Base-by-base conservation (phyloP, 208 protist genomes). In the Trypanosomatidae sp. region DNA sequence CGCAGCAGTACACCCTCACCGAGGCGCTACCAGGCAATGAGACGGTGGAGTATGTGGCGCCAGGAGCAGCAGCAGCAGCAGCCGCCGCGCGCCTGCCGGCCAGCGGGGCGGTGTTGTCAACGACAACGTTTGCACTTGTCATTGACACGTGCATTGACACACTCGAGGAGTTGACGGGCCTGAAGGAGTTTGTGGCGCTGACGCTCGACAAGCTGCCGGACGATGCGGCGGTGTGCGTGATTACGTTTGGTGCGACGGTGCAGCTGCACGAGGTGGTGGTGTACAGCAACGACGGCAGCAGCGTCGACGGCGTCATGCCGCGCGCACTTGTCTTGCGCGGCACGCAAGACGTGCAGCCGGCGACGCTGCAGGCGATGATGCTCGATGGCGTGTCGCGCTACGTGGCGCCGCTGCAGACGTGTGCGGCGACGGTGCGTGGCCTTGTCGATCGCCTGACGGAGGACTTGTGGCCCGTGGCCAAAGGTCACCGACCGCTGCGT, bases 211-310 rank as follows among this genome's bases (percentile, higher is more conserved):
- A 96, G 25, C 62, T 99, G 8, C 97, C 98, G 11, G 61, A 78
- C 28, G 78, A 97, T 48, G 67, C 91, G 1, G 64, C 82, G 13
- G 89, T 99, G 16, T 94, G 93, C 44, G 61, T 98, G n/a, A 96
- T 99, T 50, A 98, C 97, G 1, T 99, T 93, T 61, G 97, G 98
- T 16, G 93, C 95, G 1, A 97, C 88, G 3, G 91, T 99, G 50
- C 73, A 88, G 44, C 33, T 95, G 47, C 81, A 94, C 54, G 77
- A 96, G 41, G 44, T 96, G 19, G 50, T 56, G 27, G 60, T n/a
- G n/a, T 15, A 11, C 11, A 11, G n/a, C n/a, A 35, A 35, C 30
- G n/a, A 15, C 30, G n/a, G n/a, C 11, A n/a, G n/a, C 11, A 35
- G 30, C n/a, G 30, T 35, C n/a, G 30, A 35, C 30, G n/a, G n/a